A percentile compares a stretch with the other conserved stretches of the same genome.
Evolutionary conservation across 2,329 filamentous ascomycete species (phyloP).

Genomic region (Cryoendolithus antarcticus): DNA sequence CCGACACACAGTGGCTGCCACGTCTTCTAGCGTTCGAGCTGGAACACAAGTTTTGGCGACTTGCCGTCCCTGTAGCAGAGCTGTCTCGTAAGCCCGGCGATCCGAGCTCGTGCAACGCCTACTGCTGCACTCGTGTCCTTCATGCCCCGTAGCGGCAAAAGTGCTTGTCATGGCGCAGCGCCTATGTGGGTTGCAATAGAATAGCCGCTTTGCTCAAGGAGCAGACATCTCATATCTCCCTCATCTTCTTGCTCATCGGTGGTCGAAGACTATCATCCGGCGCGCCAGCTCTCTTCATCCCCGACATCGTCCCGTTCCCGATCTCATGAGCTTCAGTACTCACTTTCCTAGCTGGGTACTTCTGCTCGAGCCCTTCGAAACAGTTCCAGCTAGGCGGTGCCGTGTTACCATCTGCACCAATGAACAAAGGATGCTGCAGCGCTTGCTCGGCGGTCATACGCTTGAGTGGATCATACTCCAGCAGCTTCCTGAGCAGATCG

Average conservation of each 20-base stretch:
- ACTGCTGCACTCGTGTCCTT: no score
- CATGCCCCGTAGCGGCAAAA: no score
- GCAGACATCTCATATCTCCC: constrained; percentile 26
- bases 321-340: constrained; percentile 96
- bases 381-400: constrained; percentile 59
- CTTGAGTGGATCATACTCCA: constrained; percentile 88
- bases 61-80: no score
- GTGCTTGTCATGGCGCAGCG: no score
- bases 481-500: constrained; percentile 64
- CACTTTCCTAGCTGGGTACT: constrained; percentile 82
- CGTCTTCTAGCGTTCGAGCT: no score
- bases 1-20: no score
- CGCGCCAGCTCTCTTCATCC: constrained; percentile 77
- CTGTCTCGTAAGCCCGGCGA: no score
- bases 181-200: no score
- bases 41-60: no score
- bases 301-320: constrained; percentile 73
- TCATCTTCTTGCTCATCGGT: constrained; percentile 40
- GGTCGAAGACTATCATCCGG: constrained; percentile 65
- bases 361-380: constrained; percentile 77
- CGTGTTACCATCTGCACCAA: constrained; percentile 14
- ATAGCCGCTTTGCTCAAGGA: no score
- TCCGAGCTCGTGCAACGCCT: no score
- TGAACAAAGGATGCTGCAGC: constrained; percentile 84
- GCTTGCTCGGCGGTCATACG: constrained; percentile 79